These are phyloP conservation scores for Leucaena leucocephala DNA, from an alignment of 306 rosid species.

Conservation along the genomic window DNA sequence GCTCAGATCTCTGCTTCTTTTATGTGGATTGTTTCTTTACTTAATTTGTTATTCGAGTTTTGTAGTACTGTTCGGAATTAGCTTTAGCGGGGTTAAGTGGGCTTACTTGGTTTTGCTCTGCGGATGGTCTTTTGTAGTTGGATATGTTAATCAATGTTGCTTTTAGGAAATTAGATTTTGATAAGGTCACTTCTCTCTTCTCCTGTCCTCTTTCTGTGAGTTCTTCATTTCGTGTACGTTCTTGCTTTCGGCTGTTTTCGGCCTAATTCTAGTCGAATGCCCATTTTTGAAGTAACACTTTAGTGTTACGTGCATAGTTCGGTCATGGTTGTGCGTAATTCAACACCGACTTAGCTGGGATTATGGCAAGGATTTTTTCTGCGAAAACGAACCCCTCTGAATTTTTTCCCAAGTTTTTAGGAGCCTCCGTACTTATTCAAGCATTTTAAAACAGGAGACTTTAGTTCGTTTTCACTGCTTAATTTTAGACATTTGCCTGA, in stretches of 20 bases:
- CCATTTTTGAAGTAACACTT: constrained; percentile 7
- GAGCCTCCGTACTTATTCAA: neutral
- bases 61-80: constrained; percentile 1
- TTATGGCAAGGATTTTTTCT: neutral
- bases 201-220: neutral
- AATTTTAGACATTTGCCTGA: neutral
- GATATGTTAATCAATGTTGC: neutral
- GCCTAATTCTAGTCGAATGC: constrained; percentile 13
- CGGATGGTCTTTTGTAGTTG: neutral
- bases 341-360: neutral
- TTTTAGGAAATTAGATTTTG: neutral
- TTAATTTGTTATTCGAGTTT: constrained; percentile 23
- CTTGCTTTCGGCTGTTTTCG: neutral
- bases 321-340: neutral
- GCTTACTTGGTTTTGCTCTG: neutral
- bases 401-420: neutral
- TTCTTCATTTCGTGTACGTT: neutral
- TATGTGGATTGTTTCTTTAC: neutral
- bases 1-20: neutral
- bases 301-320: neutral
- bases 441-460: neutral
- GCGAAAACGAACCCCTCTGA: neutral
- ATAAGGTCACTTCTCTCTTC: neutral
- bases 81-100: constrained; percentile 37
- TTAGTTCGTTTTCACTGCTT: neutral